Conservation (phyloP, 202 grass and related monocot genomes). For the Panicum hallii region DNA sequence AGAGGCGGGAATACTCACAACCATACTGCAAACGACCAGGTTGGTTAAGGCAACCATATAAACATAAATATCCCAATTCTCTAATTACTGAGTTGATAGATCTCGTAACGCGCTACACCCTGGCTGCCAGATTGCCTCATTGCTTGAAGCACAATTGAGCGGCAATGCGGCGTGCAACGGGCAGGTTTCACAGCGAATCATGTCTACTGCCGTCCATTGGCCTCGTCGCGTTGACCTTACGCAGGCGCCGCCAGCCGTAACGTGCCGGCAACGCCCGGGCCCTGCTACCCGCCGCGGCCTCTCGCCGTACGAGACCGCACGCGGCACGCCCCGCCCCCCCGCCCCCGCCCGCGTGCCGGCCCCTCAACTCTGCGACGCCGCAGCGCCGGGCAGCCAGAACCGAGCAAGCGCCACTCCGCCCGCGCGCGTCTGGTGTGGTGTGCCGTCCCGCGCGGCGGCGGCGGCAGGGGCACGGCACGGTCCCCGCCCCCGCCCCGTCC, state of each 20-base stretch:
- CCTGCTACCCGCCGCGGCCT: neutral
- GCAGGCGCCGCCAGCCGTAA: neutral
- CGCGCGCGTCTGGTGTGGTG: neutral
- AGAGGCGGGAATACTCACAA: slow-evolving; percentile 65
- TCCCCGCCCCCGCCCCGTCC: neutral
- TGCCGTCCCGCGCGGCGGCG: neutral
- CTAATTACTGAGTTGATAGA: too few species aligned
- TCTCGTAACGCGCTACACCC: too few species aligned
- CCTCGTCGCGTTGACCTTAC: neutral
- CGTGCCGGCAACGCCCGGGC: neutral
- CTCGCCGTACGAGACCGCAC: neutral
- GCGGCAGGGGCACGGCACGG: neutral
- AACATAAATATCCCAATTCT: too few species aligned
- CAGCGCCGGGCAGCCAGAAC: neutral
- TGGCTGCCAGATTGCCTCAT: too few species aligned
- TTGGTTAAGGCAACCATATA: neutral
- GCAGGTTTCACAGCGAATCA: neutral
- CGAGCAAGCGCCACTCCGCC: neutral
- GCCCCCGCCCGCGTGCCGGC: neutral
- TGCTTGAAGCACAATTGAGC: neutral
- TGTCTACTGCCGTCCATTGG: neutral
- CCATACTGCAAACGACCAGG: slow-evolving; percentile 58
- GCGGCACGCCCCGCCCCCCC: neutral
- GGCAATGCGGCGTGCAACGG: neutral
- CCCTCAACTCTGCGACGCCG: neutral